Evolutionary conservation across 164 flowering plant species (phyloP), one percentile per base, ranked within the genome.

Genomic region (Aristolochia californica): DNA sequence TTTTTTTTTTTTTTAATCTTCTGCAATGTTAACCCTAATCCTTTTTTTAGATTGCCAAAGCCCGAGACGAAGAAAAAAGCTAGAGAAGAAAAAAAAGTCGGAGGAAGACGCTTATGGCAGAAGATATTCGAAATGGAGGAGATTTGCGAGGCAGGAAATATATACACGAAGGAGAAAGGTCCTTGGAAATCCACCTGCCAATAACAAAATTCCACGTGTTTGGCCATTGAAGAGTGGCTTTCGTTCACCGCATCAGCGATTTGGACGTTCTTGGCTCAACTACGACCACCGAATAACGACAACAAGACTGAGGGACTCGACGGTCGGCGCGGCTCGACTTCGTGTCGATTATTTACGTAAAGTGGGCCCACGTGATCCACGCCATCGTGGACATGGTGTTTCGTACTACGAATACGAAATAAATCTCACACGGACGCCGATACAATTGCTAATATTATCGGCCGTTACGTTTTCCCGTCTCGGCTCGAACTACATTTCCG

Each of bases 221-320:
- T 20, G 38, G 57, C 68, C 70, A 34, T 16, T 51, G 47, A n/a
- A 13, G 15, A 47, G 12, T 43, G 30, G 60, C n/a, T 23, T 40
- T 22, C 47, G 25, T 25, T 65, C 50, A 18, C 55, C 17, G 69
- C 63, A 60, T 64, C 69, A 45, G 62, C 66, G 71, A 72, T 72
- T 68, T 56, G 70, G 68, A 70, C 66, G 69, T 65, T 63, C 49
- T 63, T 62, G 72, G 68, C 57, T 55, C 44, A 25, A n/a, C 27
- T 52, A 48, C 40, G 40, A 34, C 40, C 40, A 3, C 1, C 9
- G 40, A 12, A 34, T 2, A 34, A 34, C 40, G 40, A 34, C 40
- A 34, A n/a, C n/a, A n/a, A n/a, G n/a, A n/a, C n/a, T n/a, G n/a
- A n/a, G n/a, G n/a, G n/a, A n/a, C n/a, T n/a, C n/a, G n/a, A n/a